Percentiles rank a stretch among this genome's conserved stretches.
Evolutionary conservation across 164 flowering plant species (phyloP).

Genomic region (Tinospora cordifolia): DNA sequence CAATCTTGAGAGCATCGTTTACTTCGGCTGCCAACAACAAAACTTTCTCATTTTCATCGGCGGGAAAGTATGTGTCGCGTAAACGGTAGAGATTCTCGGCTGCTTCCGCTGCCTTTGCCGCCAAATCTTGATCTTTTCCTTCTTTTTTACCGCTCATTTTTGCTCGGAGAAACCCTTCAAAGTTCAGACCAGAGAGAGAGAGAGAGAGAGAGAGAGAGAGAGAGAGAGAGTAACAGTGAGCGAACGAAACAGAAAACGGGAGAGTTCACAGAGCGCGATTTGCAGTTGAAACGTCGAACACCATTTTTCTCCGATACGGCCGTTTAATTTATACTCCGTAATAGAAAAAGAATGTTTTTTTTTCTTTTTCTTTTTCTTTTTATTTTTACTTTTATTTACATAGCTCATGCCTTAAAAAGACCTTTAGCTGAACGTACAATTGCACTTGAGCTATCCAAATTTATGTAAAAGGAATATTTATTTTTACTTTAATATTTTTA

Average conservation of each 20-base stretch:
- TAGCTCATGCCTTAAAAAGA: too few relatives aligned
- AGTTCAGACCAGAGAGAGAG: neutral
- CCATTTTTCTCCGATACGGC: too few relatives aligned
- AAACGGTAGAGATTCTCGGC: slow-evolving; percentile 51
- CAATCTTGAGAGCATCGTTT: slow-evolving; percentile 48
- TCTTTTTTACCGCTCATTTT: neutral
- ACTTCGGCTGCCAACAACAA: slow-evolving; percentile 36
- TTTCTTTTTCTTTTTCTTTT: too few relatives aligned
- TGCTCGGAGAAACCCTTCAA: neutral
- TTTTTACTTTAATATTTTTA: too few relatives aligned
- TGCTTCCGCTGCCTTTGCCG: slow-evolving; percentile 35
- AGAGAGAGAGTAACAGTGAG: neutral
- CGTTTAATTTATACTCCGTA: too few relatives aligned
- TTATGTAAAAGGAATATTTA: too few relatives aligned
- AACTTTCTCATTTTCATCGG: slow-evolving; percentile 45
- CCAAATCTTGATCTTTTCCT: slow-evolving; percentile 21
- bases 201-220: neutral
- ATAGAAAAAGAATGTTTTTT: too few relatives aligned
- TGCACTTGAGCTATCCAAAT: too few relatives aligned
- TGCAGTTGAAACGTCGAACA: too few relatives aligned
- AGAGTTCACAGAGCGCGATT: too few relatives aligned
- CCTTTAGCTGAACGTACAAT: too few relatives aligned
- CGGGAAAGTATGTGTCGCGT: slow-evolving; percentile 61
- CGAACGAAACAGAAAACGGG: neutral
- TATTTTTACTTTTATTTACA: too few relatives aligned